Base-by-base conservation (phyloP, 140 eudicot species). In the Anethum foeniculum region DNA sequence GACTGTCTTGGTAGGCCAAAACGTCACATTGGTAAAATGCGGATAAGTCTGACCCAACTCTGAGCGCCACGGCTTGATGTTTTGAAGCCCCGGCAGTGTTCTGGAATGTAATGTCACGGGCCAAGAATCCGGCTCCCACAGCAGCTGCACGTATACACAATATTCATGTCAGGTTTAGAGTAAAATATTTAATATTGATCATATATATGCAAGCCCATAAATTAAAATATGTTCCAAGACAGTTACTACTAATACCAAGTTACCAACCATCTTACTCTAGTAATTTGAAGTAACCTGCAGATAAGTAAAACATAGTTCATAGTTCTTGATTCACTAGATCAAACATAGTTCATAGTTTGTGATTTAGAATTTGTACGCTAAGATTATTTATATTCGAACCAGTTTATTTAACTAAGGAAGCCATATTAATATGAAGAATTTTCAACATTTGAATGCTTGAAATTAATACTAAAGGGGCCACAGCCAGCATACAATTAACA, bases 21-120 rank as follows among this genome's bases (percentile, higher is more conserved):
- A 93, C 75, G 84, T 89, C 94, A 58, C 97, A 93, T 38, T 77
- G 75, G 79, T 93, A 93, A 79, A 90, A 93, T 5, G 94, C 96
- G 0, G 97, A 90, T 0, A 90, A 32, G 76, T 93, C 97, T 0
- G 97, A 84, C 1, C 96, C 92, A 0, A 88, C 92, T 0, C 96
- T 91, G 67, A 93, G 92, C 23, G 97, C 97, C 49, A 93, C 97
- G 21, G 97, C 97, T 84, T 93, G 97, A 91, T 93, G 97, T 77
- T 90, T 90, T 5, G 91, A 71, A 3, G 97, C 88, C 0, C 97
- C 97, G 0, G 97, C 97, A 18, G 97, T 87, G 89, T 93, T 93
- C 41, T 91, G 87, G 80, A 93, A 88, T 19, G 96, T 90, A 16
- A 91, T 75, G 85, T 80, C 97, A n/a, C 94, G 86, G 43, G 94